phyloP scores from a whole-genome alignment of 148 eudicot genomes.

The Tetragonia tetragonoides region DNA sequence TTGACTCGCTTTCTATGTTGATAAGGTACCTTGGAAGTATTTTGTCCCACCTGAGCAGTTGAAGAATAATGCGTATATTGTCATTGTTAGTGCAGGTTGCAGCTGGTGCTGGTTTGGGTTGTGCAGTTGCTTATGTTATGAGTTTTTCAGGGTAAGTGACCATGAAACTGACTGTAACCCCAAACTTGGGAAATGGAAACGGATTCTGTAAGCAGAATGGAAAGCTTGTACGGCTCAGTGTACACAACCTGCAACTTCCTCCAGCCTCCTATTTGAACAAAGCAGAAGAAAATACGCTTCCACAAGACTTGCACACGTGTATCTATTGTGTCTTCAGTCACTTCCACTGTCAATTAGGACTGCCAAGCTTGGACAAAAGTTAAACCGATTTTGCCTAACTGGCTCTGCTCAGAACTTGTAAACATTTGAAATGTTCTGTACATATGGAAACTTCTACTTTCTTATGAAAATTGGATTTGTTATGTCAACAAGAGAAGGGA shows the following conservation, averaged over 20 bases:
- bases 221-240: neutral
- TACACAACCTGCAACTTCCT: neutral
- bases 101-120: constrained; percentile 4
- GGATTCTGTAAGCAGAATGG: neutral
- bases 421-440: constrained; percentile 5
- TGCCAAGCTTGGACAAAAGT: neutral
- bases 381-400: constrained; percentile 10
- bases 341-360: neutral
- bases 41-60: neutral
- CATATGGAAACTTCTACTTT: constrained; percentile 10
- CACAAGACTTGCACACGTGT: constrained; percentile 4
- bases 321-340: neutral
- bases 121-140: neutral
- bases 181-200: neutral
- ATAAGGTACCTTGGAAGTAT: neutral
- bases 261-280: neutral
- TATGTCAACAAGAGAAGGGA: neutral
- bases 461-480: too few species aligned
- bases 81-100: neutral
- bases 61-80: neutral
- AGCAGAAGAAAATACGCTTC: neutral
- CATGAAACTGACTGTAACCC: neutral
- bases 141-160: neutral
- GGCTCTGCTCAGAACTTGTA: constrained; percentile 5
- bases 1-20: neutral